These are phyloP conservation scores for Cicer bijugum DNA, from an alignment of 306 rosid genomes.

Conservation along the genomic window DNA sequence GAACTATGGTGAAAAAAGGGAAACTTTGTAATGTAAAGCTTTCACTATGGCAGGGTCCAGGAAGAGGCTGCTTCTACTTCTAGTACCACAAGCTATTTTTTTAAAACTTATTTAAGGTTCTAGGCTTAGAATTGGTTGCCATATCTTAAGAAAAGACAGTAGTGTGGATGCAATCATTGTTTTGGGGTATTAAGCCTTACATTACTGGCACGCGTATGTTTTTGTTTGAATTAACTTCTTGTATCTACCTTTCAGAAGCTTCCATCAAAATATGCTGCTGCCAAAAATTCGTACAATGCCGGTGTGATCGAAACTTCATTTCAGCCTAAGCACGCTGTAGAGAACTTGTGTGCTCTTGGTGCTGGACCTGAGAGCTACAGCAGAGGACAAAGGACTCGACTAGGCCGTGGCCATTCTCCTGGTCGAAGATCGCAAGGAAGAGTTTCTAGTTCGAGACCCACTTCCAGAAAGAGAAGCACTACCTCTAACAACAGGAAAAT, in stretches of 20 bases:
- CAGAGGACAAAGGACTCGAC: conserved; percentile 48
- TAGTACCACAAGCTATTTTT: neutral
- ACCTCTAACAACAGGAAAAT: conserved; percentile 45
- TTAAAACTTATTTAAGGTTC: neutral
- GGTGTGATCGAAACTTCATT: conserved; percentile 40
- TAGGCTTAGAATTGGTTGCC: neutral
- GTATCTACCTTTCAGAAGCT: conserved; percentile 53
- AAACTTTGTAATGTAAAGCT: neutral
- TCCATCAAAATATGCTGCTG: conserved; percentile 49
- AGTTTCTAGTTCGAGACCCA: conserved; percentile 44
- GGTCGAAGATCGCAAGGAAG: conserved; percentile 51
- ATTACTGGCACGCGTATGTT: neutral
- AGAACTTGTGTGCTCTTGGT: conserved; percentile 44
- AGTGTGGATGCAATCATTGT: neutral
- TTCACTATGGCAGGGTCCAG: neutral
- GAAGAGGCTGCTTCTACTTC: neutral
- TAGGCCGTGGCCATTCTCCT: conserved; percentile 42
- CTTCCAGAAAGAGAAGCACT: conserved; percentile 48
- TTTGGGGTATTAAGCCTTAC: neutral
- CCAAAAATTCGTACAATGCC: conserved; percentile 43
- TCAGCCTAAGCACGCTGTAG: conserved; percentile 39
- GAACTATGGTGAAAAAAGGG: neutral
- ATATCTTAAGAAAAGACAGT: neutral
- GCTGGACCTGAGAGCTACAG: conserved; percentile 51
- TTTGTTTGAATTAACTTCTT: conserved; percentile 19